Percentiles rank a stretch among this genome's conserved stretches.
Evolutionary conservation across 345 rosid species (phyloP).

Genomic region (Citrus hindsii): DNA sequence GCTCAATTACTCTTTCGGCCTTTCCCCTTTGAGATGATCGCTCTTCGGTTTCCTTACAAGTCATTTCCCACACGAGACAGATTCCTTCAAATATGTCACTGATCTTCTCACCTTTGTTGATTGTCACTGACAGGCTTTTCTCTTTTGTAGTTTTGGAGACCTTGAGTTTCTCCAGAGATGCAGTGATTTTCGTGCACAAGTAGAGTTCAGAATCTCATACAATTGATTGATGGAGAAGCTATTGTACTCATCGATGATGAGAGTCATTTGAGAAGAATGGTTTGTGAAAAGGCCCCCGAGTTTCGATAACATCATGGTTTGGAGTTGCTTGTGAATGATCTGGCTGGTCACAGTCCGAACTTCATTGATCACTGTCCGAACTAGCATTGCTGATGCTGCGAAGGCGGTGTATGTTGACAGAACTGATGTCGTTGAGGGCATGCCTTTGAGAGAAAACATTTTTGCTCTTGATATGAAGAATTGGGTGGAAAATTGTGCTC

Average conservation of each 20-base stretch:
- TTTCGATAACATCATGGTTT: background rate
- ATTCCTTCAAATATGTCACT: slow-evolving; percentile 22
- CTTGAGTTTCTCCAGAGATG: slow-evolving; percentile 4
- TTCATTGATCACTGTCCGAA: slow-evolving; percentile 8
- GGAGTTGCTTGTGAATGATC: slow-evolving; percentile 12
- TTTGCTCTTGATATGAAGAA: background rate
- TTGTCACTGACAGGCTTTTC: slow-evolving; percentile 1
- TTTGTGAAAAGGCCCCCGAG: slow-evolving; percentile 1
- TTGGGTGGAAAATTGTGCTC: background rate
- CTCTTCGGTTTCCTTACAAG: slow-evolving; percentile 3
- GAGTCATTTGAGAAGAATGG: background rate
- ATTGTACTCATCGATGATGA: slow-evolving; percentile 7
- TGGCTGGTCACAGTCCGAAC: slow-evolving; percentile 8
- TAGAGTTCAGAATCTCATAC: slow-evolving; percentile 12
- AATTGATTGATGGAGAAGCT: slow-evolving; percentile 11
- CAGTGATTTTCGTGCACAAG: slow-evolving; percentile 18
- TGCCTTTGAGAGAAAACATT: slow-evolving; percentile 16
- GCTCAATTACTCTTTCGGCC: background rate
- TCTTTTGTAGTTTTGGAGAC: slow-evolving; percentile 11
- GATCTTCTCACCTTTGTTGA: slow-evolving; percentile 17
- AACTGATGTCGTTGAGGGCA: slow-evolving; percentile 21
- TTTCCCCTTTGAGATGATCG: background rate
- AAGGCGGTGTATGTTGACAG: slow-evolving; percentile 13
- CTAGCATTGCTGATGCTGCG: slow-evolving; percentile 21
- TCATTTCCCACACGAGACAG: slow-evolving; percentile 18